Evolutionary conservation across 805 yeast genomes (phyloP).

Genomic region (Wickerhamiella azymoides): DNA sequence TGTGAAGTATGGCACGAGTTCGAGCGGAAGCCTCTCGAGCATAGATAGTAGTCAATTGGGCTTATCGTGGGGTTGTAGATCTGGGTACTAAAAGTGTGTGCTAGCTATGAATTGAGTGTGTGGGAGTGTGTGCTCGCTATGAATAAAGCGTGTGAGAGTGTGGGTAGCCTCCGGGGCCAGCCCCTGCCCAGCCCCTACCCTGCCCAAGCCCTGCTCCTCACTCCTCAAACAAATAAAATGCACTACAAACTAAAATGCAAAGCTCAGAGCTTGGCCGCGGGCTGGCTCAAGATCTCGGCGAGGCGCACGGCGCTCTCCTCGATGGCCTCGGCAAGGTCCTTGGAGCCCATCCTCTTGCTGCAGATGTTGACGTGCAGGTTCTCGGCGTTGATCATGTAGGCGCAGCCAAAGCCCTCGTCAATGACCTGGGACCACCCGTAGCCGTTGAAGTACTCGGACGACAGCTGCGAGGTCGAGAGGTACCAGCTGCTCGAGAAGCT

Average conservation of each 20-base stretch:
- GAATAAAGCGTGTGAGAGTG: too few relatives aligned
- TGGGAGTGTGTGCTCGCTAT: too few relatives aligned
- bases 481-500: slow-evolving; percentile 73
- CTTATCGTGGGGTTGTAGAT: too few relatives aligned
- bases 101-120: too few relatives aligned
- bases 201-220: too few relatives aligned
- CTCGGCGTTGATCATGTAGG: slow-evolving; percentile 80
- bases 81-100: too few relatives aligned
- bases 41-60: too few relatives aligned
- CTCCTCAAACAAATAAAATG: not conserved
- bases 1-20: too few relatives aligned
- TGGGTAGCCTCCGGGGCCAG: too few relatives aligned
- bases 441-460: slow-evolving; percentile 72
- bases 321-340: slow-evolving; percentile 46
- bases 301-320: slow-evolving; percentile 71
- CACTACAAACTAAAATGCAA: slow-evolving; percentile 1
- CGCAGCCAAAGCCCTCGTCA: slow-evolving; percentile 86
- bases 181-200: too few relatives aligned
- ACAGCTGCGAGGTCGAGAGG: slow-evolving; percentile 77
- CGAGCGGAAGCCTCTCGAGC: too few relatives aligned
- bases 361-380: slow-evolving; percentile 78
- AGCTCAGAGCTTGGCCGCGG: slow-evolving; percentile 28
- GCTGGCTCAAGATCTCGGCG: slow-evolving; percentile 40
- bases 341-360: slow-evolving; percentile 42
- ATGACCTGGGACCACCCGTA: slow-evolving; percentile 95